phyloP scores from a whole-genome alignment of 2,329 filamentous ascomycete species.

The Diaporthe sp. region DNA sequence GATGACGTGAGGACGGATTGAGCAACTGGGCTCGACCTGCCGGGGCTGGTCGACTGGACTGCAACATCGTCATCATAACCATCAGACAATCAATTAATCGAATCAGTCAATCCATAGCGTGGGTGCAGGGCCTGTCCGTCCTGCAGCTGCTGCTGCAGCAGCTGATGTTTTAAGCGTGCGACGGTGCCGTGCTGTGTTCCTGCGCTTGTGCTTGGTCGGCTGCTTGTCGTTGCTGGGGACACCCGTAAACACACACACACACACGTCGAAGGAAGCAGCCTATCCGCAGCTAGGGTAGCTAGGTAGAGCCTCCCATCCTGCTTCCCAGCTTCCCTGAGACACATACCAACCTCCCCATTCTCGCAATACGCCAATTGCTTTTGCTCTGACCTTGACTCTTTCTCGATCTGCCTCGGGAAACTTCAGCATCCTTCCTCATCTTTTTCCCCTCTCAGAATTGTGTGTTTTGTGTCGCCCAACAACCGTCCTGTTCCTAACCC shows the following conservation, averaged over 20 bases:
- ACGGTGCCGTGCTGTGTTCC: slow-evolving; percentile 13
- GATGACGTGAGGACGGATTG: slow-evolving; percentile 23
- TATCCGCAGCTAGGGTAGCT: background rate
- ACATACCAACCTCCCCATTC: slow-evolving; percentile 36
- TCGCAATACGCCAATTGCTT: slow-evolving; percentile 31
- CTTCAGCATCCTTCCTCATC: slow-evolving; percentile 7
- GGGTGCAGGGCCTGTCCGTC: background rate
- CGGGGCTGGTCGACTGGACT: background rate
- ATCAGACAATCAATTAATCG: background rate
- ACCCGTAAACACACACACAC: slow-evolving; percentile 28
- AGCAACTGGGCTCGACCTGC: background rate
- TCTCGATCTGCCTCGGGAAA: background rate
- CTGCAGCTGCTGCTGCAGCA: background rate
- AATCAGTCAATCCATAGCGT: background rate
- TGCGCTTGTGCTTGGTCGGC: slow-evolving; percentile 20
- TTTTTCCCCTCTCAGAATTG: slow-evolving; percentile 8
- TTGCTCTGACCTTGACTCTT: slow-evolving; percentile 20
- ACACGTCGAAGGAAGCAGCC: slow-evolving; percentile 23
- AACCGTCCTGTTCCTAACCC: background rate
- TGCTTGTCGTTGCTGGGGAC: slow-evolving; percentile 19
- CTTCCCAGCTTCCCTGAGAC: slow-evolving; percentile 28
- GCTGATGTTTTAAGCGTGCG: background rate
- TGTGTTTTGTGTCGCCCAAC: slow-evolving; percentile 10
- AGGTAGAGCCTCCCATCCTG: slow-evolving; percentile 16
- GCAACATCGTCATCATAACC: background rate